Percentiles rank a stretch among this genome's conserved stretches.
These are phyloP conservation scores for Chondrus crispus DNA, from an alignment of 23 red algal genomes.

Conservation along the genomic window DNA sequence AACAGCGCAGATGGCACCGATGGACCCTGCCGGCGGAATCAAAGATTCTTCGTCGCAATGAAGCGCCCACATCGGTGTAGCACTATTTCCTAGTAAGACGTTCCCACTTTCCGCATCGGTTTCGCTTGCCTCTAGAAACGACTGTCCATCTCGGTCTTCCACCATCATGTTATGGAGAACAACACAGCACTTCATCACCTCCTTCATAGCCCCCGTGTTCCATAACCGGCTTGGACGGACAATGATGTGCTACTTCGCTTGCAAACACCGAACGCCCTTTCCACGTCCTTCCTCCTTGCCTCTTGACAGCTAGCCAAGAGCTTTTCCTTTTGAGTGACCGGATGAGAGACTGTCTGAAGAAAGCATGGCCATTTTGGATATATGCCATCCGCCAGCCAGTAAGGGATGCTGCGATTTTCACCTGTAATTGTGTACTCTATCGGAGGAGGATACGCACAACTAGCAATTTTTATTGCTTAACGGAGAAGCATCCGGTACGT, in stretches of 20 bases:
- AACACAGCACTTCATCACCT: no score
- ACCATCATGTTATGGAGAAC: no score
- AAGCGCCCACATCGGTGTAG: no score
- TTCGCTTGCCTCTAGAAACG: no score
- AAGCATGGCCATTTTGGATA: background rate
- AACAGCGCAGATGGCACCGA: no score
- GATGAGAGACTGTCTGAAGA: background rate
- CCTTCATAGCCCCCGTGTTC: no score
- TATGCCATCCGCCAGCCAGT: constrained; percentile 13
- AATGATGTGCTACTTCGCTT: background rate
- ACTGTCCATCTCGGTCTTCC: no score
- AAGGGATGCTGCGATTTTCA: background rate
- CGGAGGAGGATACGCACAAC: background rate
- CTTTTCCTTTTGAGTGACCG: background rate
- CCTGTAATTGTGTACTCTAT: background rate
- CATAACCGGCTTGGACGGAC: no score
- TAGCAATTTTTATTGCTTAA: background rate
- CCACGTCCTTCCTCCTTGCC: background rate
- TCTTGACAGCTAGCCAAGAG: background rate
- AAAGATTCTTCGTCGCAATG: no score
- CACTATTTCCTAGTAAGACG: no score
- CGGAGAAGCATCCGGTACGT: background rate
- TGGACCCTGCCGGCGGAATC: no score
- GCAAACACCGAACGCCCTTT: background rate
- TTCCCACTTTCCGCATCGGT: no score